phyloP scores from a whole-genome alignment of 2,329 filamentous ascomycete genomes.

The Xylariaceae sp. region DNA sequence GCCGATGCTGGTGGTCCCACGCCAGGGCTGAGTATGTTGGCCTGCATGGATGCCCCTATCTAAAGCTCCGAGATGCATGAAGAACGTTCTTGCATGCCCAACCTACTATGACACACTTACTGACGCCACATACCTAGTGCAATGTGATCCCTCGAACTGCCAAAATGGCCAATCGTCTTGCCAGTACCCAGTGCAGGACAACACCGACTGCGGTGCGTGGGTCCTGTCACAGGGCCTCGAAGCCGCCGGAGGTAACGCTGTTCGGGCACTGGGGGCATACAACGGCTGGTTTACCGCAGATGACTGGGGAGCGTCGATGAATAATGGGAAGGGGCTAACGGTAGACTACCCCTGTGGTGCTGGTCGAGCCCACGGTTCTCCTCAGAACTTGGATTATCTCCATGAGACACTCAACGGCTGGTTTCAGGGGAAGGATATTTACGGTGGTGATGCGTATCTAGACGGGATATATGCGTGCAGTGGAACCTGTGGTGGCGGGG shows the following conservation, averaged over 20 bases:
- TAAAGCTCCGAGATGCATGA: too few relatives aligned
- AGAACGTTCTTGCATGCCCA: too few relatives aligned
- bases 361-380: constrained; percentile 40
- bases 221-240: constrained; percentile 40
- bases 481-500: not conserved
- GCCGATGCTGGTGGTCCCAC: constrained; percentile 44
- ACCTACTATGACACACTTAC: not conserved
- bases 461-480: constrained; percentile 30
- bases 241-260: constrained; percentile 38
- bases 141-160: constrained; percentile 46
- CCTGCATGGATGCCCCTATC: too few relatives aligned
- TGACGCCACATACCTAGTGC: constrained; percentile 28
- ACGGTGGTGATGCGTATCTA: constrained; percentile 36
- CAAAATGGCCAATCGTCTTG: constrained; percentile 40
- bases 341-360: constrained; percentile 16
- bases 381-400: constrained; percentile 47
- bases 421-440: constrained; percentile 45
- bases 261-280: constrained; percentile 45
- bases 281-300: constrained; percentile 46
- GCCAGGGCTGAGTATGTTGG: constrained; percentile 39
- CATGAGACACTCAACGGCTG: constrained; percentile 47
- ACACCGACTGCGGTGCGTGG: constrained; percentile 45
- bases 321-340: constrained; percentile 42
- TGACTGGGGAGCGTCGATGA: constrained; percentile 32
- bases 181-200: constrained; percentile 44